Percentiles rank a stretch among this genome's conserved stretches.
These are phyloP conservation scores for Sugiyamaella marilandica DNA, from an alignment of 805 yeast genomes.

Conservation along the genomic window DNA sequence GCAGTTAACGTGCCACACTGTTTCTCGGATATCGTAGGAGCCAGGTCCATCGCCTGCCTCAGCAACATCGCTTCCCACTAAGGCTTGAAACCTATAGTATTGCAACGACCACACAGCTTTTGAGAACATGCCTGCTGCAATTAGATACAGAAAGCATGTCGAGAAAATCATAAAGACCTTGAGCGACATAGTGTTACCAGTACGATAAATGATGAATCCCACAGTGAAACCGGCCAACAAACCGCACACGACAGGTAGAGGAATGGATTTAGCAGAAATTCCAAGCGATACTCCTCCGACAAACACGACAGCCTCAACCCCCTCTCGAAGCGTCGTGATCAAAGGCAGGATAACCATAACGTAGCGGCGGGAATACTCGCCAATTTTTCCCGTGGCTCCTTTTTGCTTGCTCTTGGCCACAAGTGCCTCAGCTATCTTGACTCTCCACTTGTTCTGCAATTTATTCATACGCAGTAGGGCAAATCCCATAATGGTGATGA, in stretches of 20 bases:
- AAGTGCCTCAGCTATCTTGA: slow-evolving; percentile 76
- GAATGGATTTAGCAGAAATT: slow-evolving; percentile 66
- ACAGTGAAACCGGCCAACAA: slow-evolving; percentile 67
- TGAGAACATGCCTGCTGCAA: slow-evolving; percentile 87
- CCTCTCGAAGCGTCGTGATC: slow-evolving; percentile 89
- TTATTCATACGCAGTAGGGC: slow-evolving; percentile 93
- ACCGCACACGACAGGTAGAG: slow-evolving; percentile 87
- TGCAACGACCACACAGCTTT: slow-evolving; percentile 90
- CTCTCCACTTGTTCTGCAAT: slow-evolving; percentile 94
- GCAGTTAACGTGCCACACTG: slow-evolving; percentile 95
- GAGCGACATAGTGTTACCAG: slow-evolving; percentile 74
- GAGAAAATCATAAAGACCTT: slow-evolving; percentile 81
- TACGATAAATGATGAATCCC: slow-evolving; percentile 69
- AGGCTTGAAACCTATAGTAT: slow-evolving; percentile 52
- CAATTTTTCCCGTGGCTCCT: slow-evolving; percentile 30
- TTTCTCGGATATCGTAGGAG: slow-evolving; percentile 69
- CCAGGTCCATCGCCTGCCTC: slow-evolving; percentile 93
- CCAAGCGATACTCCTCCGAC: slow-evolving; percentile 90
- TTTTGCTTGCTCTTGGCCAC: slow-evolving; percentile 39
- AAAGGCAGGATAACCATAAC: slow-evolving; percentile 85
- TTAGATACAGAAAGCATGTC: slow-evolving; percentile 80
- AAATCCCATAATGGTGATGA: slow-evolving; percentile 90
- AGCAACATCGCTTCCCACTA: slow-evolving; percentile 90
- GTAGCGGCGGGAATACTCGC: slow-evolving; percentile 43
- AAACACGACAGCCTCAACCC: slow-evolving; percentile 90